Conservation (phyloP, 1,284 basidiomycete species). For the Cutaneotrichosporon dermatis region DNA sequence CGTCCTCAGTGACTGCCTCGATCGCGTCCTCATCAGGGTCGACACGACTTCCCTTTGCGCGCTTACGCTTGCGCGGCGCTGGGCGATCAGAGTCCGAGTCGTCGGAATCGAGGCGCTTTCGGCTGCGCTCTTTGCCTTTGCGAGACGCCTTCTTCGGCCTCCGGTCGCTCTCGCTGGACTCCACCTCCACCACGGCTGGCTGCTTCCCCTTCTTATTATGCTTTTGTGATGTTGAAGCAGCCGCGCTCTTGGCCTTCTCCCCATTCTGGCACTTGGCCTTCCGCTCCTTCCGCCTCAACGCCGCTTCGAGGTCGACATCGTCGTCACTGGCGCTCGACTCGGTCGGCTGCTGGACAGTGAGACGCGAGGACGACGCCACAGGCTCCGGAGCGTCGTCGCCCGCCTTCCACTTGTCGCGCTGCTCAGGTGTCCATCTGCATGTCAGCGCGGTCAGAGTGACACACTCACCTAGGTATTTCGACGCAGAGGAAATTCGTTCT, state of each 20-base stretch:
- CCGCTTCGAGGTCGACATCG: background rate
- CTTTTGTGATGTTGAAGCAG: too few species aligned
- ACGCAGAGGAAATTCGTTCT: background rate
- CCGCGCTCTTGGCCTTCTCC: too few species aligned
- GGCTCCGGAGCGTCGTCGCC: background rate
- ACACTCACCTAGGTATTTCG: background rate
- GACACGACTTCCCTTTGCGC: background rate
- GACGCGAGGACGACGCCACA: background rate
- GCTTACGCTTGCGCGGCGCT: background rate
- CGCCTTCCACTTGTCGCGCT: too few species aligned
- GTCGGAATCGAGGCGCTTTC: background rate
- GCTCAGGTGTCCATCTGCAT: too few species aligned
- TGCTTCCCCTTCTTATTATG: background rate
- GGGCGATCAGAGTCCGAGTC: background rate
- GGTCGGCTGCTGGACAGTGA: background rate
- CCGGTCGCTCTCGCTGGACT: too few species aligned
- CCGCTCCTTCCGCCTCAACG: background rate
- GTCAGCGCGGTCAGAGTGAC: background rate
- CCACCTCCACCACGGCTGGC: too few species aligned
- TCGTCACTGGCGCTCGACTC: background rate
- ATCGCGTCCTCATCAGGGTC: constrained; percentile 10
- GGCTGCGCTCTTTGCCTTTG: background rate
- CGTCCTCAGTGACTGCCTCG: constrained; percentile 46
- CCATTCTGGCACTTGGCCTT: background rate
- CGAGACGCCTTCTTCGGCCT: too few species aligned